Evolutionary conservation across 495 filamentous ascomycete genomes (phyloP).

Genomic region (Penicillium ochrochloron): DNA sequence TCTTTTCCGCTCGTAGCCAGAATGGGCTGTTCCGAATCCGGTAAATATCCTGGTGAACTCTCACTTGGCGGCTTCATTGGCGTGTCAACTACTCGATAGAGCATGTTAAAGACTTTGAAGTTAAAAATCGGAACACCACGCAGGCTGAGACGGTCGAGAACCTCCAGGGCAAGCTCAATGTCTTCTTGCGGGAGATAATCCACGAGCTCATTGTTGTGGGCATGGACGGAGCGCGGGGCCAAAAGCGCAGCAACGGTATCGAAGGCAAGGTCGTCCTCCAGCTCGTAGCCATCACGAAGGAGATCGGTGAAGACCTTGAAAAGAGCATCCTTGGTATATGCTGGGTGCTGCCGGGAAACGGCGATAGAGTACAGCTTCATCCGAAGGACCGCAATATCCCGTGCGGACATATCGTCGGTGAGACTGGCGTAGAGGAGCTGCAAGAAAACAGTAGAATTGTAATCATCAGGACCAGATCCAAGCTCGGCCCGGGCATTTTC

Average conservation of each 20-base stretch:
- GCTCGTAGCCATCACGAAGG: conserved; percentile 35
- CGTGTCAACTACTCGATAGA: conserved; percentile 42
- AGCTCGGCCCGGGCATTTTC: conserved; percentile 40
- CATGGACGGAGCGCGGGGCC: conserved; percentile 19
- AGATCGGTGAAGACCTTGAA: conserved; percentile 37
- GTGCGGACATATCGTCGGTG: conserved; percentile 34
- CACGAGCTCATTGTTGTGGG: conserved; percentile 9
- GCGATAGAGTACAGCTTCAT: conserved; percentile 47
- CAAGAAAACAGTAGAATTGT: conserved; percentile 54
- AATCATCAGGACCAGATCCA: conserved; percentile 47
- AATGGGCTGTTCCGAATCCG: conserved; percentile 2
- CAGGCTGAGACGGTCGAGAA: conserved; percentile 51
- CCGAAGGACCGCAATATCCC: conserved; percentile 34
- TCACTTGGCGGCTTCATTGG: conserved; percentile 27
- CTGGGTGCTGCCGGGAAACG: conserved; percentile 40
- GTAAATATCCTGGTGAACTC: neutral
- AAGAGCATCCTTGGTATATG: conserved; percentile 42
- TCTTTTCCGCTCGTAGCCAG: conserved; percentile 11
- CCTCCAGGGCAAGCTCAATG: conserved; percentile 46
- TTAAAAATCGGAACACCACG: conserved; percentile 49
- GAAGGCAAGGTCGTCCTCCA: conserved; percentile 43
- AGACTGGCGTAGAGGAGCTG: conserved; percentile 45
- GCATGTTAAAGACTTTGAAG: conserved; percentile 47
- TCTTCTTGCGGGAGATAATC: conserved; percentile 31
- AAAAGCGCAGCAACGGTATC: conserved; percentile 46